phyloP scores from a whole-genome alignment of 371 early-diverging fungal species.

The Parasitella parasitica region DNA sequence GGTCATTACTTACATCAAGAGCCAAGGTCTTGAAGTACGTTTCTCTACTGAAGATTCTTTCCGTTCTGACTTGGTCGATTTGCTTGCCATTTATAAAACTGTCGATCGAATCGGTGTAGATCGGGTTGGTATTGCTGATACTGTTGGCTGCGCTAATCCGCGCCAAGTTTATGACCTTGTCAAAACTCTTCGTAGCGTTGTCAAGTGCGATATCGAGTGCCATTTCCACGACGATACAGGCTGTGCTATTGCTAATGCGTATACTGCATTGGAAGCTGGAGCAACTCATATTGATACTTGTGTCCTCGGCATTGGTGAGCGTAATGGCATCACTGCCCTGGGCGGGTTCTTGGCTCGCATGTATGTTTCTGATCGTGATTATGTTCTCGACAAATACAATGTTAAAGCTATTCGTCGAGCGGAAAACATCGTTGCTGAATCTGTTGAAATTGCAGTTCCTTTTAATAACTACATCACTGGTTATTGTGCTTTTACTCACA shows the following conservation, averaged over 20 bases:
- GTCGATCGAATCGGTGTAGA: constrained; percentile 95
- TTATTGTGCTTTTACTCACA: constrained; percentile 97
- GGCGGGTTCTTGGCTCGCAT: constrained; percentile 93
- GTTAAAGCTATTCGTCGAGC: constrained; percentile 85
- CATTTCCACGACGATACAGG: constrained; percentile 99
- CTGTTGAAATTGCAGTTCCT: constrained; percentile 92
- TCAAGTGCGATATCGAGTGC: constrained; percentile 96
- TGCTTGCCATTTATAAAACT: constrained; percentile 88
- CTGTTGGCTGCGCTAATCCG: constrained; percentile 96
- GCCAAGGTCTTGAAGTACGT: constrained; percentile 92
- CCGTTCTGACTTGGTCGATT: constrained; percentile 92
- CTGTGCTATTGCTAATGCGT: constrained; percentile 96
- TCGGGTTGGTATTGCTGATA: constrained; percentile 98
- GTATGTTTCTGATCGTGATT: constrained; percentile 88
- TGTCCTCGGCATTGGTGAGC: constrained; percentile 96
- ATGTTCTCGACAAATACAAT: constrained; percentile 88
- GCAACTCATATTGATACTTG: constrained; percentile 98
- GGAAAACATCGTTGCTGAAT: constrained; percentile 95
- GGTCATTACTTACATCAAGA: constrained; percentile 92
- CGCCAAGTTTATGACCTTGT: constrained; percentile 97
- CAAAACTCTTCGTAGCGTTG: constrained; percentile 88
- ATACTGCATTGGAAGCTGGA: constrained; percentile 93
- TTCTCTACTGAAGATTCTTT: constrained; percentile 98
- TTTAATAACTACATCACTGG: constrained; percentile 99
- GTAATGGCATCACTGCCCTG: constrained; percentile 95